Percentiles rank a stretch among this genome's conserved stretches.
Conservation (phyloP, 371 early-diverging fungal genomes). For the Ordospora pajunii region DNA sequence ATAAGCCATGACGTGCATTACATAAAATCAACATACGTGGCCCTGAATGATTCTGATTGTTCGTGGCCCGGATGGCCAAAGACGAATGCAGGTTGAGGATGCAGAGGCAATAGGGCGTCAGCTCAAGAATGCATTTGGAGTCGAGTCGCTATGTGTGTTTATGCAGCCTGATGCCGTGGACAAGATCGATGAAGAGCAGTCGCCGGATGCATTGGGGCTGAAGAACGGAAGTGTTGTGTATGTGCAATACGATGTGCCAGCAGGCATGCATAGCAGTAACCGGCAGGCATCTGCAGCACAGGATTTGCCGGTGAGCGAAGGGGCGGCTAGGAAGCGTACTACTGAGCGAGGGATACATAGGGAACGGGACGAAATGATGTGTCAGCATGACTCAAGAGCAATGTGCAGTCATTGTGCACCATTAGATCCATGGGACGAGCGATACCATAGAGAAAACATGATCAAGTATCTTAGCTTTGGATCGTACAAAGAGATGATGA, state of each 20-base stretch:
- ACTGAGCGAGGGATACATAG: not conserved
- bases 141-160: not conserved
- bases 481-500: conserved; percentile 51
- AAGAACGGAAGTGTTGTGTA: not conserved
- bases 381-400: conserved; percentile 51
- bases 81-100: not conserved
- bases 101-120: not conserved
- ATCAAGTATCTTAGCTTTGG: conserved; percentile 56
- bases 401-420: conserved; percentile 59
- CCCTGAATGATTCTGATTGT: conserved; percentile 14
- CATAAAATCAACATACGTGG: not conserved
- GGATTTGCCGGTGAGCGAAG: not conserved
- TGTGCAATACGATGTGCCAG: not conserved
- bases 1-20: not conserved
- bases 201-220: not conserved
- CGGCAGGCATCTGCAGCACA: too few species aligned
- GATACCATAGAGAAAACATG: conserved; percentile 46
- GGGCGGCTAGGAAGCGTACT: not conserved
- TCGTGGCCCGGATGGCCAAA: conserved; percentile 3
- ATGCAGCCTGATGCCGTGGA: not conserved
- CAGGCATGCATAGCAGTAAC: too few species aligned
- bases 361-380: conserved; percentile 24
- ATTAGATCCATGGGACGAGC: conserved; percentile 53
- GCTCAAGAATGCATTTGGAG: not conserved
- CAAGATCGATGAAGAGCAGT: not conserved